Evolutionary conservation across 1,284 basidiomycete species (phyloP), one percentile per base, ranked within the genome.

Genomic region (Cryptococcus jaspeensis): DNA sequence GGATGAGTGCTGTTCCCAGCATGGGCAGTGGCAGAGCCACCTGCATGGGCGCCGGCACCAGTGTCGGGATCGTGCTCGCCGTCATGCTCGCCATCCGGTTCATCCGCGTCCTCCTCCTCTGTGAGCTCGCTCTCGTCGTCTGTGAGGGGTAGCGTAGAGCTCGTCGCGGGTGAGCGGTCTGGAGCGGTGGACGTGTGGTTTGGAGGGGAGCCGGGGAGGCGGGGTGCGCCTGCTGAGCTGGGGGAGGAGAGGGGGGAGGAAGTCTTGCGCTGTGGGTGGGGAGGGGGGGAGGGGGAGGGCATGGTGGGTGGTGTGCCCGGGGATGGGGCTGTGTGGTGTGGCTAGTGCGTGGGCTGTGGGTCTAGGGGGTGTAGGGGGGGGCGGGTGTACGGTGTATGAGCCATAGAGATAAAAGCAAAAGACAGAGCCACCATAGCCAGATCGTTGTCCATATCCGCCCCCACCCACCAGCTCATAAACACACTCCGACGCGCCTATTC

Each of bases 211-310:
- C 5, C 28, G 28, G 41, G 25, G 8, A 23, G 40, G 25, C 32
- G 42, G 16, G 38, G 46, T 25, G n/a, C 40, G 35, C 43, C 41
- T 12, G 22, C 22, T 2, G 58, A 60, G 15, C 49, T 46, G 41
- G 58, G 58, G 15, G 58, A 60, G 16, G 58, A 60, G 39, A 60
- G 47, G 11, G 58, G 58, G 25, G 58, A 60, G 12, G 58, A 60
- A 8, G 55, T 60, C 39, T 53, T 56, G 22, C 58, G 40, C 11
- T 32, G 32, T 53, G 51, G 44, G 16, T 23, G 44, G 35, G 28
- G 32, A 23, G 32, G 46, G 36, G 25, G 36, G 25, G n/a, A 32
- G 16, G 40, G 48, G 13, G 37, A 16, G 44, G 44, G 18, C 18
- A 20, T 18, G 25, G 16, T 46, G 35, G 28, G 28, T 32, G 28